A percentile compares a stretch with the other conserved stretches of the same genome.
phyloP scores from a whole-genome alignment of 2,329 filamentous ascomycete species.

The Incumbomyces delicatus region DNA sequence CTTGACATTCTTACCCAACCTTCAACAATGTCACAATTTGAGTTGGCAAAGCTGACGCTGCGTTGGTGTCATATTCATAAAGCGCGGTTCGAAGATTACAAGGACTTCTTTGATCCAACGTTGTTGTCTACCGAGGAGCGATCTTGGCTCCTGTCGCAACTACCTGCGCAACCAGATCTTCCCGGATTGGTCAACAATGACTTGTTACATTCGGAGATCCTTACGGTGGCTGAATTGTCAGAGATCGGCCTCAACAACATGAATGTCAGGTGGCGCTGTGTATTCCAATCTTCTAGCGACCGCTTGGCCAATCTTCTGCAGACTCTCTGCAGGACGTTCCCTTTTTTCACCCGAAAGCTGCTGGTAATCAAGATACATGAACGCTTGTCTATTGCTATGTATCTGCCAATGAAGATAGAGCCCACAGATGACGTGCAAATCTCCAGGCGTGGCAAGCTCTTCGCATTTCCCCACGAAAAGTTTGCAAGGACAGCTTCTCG shows the following conservation, averaged over 20 bases:
- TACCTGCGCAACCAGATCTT: constrained; percentile 23
- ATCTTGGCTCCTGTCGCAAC: constrained; percentile 27
- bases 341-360: constrained; percentile 32
- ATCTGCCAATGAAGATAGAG: constrained; percentile 29
- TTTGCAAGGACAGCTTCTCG: constrained; percentile 26
- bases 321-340: constrained; percentile 22
- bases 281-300: constrained; percentile 27
- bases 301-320: constrained; percentile 30
- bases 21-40: constrained; percentile 15
- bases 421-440: constrained; percentile 27
- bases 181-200: constrained; percentile 29
- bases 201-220: constrained; percentile 27
- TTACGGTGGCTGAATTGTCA: constrained; percentile 24
- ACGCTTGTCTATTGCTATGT: constrained; percentile 31
- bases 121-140: constrained; percentile 27
- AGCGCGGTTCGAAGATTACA: constrained; percentile 22
- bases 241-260: constrained; percentile 28
- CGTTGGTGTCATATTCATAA: constrained; percentile 28
- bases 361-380: constrained; percentile 30
- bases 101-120: constrained; percentile 27
- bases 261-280: constrained; percentile 30
- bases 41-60: constrained; percentile 26
- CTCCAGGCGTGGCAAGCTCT: constrained; percentile 27
- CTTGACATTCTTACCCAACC: not conserved
- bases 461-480: constrained; percentile 32